Conservation (phyloP, 805 yeast species). For the Wickerhamomyces bovis region DNA sequence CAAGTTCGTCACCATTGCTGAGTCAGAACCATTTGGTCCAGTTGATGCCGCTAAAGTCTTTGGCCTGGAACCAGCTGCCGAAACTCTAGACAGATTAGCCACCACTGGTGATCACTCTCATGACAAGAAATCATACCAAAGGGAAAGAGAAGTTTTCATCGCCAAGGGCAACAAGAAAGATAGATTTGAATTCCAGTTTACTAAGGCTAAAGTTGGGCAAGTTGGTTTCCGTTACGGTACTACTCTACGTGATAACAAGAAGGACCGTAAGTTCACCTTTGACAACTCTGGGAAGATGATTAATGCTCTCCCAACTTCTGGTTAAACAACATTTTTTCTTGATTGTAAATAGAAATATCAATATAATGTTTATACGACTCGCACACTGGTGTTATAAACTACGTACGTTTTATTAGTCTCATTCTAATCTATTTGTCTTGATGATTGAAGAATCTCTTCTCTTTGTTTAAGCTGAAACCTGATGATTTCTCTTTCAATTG, state of each 20-base stretch:
- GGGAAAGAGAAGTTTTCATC: conserved; percentile 36
- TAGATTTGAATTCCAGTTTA: conserved; percentile 64
- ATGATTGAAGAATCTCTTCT: conserved; percentile 8
- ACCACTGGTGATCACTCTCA: conserved; percentile 47
- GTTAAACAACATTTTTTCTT: conserved; percentile 9
- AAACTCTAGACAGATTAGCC: conserved; percentile 64
- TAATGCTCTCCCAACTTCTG: conserved; percentile 24
- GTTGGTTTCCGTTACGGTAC: conserved; percentile 94
- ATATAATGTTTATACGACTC: conserved; percentile 1
- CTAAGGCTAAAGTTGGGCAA: conserved; percentile 70
- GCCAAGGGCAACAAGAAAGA: conserved; percentile 44
- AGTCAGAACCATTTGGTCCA: conserved; percentile 93
- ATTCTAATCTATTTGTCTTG: conserved; percentile 1
- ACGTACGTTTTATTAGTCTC: background rate
- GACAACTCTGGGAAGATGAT: conserved; percentile 57
- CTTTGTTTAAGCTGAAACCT: conserved; percentile 20
- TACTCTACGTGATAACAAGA: conserved; percentile 80
- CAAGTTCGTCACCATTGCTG: conserved; percentile 83
- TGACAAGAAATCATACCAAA: conserved; percentile 20
- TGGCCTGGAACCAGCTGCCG: conserved; percentile 82
- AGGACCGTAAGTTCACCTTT: conserved; percentile 69
- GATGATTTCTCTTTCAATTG: conserved; percentile 21
- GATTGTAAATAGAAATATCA: conserved; percentile 7
- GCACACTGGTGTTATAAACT: background rate
- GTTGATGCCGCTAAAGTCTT: conserved; percentile 86